Percentiles rank a stretch among this genome's conserved stretches.
Conservation (phyloP, 495 filamentous ascomycete genomes). For the Viridothelium virens region DNA sequence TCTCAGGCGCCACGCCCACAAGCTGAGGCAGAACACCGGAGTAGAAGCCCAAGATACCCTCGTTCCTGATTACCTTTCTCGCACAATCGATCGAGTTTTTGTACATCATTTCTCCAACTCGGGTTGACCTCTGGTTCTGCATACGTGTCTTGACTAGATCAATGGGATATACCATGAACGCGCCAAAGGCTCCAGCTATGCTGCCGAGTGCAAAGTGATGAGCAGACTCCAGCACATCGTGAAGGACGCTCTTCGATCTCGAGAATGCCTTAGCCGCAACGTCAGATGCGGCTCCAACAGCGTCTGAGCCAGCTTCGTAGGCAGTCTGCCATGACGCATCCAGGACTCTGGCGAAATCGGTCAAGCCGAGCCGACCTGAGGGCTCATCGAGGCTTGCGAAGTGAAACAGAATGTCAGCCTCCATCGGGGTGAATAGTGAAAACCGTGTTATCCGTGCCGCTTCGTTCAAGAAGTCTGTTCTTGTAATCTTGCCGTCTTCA, state of each 20-base stretch:
- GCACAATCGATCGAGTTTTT: slow-evolving; percentile 95
- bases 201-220: slow-evolving; percentile 87
- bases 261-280: slow-evolving; percentile 42
- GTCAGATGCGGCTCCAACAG: slow-evolving; percentile 40
- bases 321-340: slow-evolving; percentile 80
- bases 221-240: slow-evolving; percentile 62
- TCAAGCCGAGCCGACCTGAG: slow-evolving; percentile 69
- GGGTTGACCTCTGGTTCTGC: slow-evolving; percentile 84
- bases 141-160: slow-evolving; percentile 97
- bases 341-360: slow-evolving; percentile 88
- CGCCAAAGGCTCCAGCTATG: slow-evolving; percentile 89
- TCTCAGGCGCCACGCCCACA: slow-evolving; percentile 94
- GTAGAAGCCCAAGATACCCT: slow-evolving; percentile 83
- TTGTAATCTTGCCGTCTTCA: slow-evolving; percentile 82
- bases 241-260: slow-evolving; percentile 47
- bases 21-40: slow-evolving; percentile 91
- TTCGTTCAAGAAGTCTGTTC: slow-evolving; percentile 90
- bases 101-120: slow-evolving; percentile 81
- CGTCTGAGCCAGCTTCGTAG: slow-evolving; percentile 39
- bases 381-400: slow-evolving; percentile 89
- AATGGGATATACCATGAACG: slow-evolving; percentile 98
- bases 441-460: slow-evolving; percentile 84
- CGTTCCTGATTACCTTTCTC: slow-evolving; percentile 82
- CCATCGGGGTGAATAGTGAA: slow-evolving; percentile 94
- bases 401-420: slow-evolving; percentile 97